phyloP scores from a whole-genome alignment of 352 stramenopile genomes.

The Phytophthora pseudosyringae region DNA sequence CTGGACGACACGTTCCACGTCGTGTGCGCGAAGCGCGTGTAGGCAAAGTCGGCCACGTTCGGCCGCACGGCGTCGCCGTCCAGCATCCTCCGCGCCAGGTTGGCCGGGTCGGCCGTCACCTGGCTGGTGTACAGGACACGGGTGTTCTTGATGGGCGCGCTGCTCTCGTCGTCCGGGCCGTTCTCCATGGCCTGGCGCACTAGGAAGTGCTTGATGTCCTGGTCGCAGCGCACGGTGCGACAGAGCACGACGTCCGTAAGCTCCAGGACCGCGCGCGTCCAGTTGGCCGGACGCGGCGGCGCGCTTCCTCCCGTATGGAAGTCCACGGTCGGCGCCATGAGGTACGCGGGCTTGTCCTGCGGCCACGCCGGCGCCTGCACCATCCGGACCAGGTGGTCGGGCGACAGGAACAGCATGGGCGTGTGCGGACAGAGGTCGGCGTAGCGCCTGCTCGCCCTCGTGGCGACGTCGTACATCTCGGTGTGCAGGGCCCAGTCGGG shows the following conservation, averaged over 20 bases:
- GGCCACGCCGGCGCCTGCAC: conserved; percentile 35
- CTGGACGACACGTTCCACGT: conserved; percentile 50
- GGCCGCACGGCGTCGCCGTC: conserved; percentile 2
- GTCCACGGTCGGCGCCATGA: conserved; percentile 40
- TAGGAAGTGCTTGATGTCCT: conserved; percentile 37
- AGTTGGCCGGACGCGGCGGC: conserved; percentile 2
- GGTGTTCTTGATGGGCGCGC: conserved; percentile 15
- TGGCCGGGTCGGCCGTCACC: conserved; percentile 41
- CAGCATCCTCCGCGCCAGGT: conserved; percentile 17
- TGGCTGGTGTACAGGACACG: conserved; percentile 57
- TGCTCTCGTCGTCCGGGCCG: neutral
- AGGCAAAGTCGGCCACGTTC: conserved; percentile 42
- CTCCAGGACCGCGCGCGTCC: conserved; percentile 27
- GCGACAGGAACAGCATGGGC: conserved; percentile 54
- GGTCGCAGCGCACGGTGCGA: conserved; percentile 31
- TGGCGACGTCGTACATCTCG: conserved; percentile 27
- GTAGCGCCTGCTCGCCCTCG: conserved; percentile 35
- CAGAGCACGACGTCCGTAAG: conserved; percentile 37
- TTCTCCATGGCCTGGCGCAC: conserved; percentile 5
- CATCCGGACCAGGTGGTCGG: conserved; percentile 29
- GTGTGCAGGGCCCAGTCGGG: conserved; percentile 35
- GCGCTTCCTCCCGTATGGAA: conserved; percentile 2
- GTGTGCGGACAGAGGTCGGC: conserved; percentile 53
- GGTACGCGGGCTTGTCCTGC: conserved; percentile 47
- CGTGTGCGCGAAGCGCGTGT: conserved; percentile 53